Evolutionary conservation across 169 alveolate genomes (phyloP), one percentile per base, ranked within the genome.

Genomic region (Neospora caninum): DNA sequence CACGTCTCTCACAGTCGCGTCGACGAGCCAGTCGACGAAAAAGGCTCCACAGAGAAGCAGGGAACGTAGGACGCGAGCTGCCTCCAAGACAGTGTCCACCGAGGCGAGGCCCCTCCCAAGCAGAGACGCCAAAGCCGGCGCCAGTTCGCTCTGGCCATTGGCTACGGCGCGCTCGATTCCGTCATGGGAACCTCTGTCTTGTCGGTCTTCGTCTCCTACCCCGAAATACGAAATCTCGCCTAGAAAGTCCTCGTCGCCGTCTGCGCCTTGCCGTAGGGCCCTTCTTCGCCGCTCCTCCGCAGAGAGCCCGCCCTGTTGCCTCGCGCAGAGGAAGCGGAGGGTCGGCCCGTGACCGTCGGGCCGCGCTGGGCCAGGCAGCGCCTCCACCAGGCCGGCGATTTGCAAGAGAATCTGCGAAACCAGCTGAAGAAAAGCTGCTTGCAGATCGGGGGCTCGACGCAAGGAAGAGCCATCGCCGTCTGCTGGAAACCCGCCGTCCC

Each of bases 1-100:
- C 25, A 73, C n/a, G 42, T 31, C 18, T 43, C 43, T 36, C 49
- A 73, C 9, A 16, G 42, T n/a, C 27, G 2, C 49, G 42, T n/a
- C 49, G 16, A 73, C 49, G 16, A 73, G 84, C 84, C 84, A 73
- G 84, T 73, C 84, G 1, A n/a, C 84, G 42, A 73, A 73, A 43
- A 73, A 73, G 84, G 42, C 43, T 2, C 39, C 84, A n/a, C 84
- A 73, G 84, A 73, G 84, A 13, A 73, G 45, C 45, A 73, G 84
- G 39, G 84, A 73, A 2, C 84, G 84, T 13, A 73, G 39, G 45
- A 36, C 43, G 45, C 84, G 39, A 43, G 45, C 39, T 0, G 42
- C 84, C 25, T 73, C 84, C 9, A 73, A 27, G 27, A 36, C 84
- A 22, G 39, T 36, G 45, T 31, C 49, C 31, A 18, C 84, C 16